These are phyloP conservation scores for Paramecium tetraurelia DNA, from an alignment of 73 alveolate species.

Conservation along the genomic window DNA sequence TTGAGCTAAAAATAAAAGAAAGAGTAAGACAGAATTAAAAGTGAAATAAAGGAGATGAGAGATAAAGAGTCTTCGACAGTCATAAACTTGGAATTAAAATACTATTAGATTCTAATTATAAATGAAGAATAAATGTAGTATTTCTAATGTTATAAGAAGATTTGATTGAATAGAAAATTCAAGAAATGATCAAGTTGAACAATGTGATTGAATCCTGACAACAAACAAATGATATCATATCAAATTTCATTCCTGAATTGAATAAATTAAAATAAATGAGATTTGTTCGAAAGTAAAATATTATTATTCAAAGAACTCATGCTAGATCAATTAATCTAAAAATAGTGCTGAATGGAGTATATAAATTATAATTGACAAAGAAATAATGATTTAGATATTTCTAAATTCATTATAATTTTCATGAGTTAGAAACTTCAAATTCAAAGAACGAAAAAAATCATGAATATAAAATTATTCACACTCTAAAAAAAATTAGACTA, in stretches of 20 bases:
- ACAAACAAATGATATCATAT: not conserved
- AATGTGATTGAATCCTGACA: not conserved
- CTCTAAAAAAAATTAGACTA: not conserved
- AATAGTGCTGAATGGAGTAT: not conserved
- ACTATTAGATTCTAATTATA: not conserved
- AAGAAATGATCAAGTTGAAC: not conserved
- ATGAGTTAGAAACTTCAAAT: not conserved
- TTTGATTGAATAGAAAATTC: not conserved
- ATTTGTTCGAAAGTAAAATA: not conserved
- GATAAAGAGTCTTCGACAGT: not conserved
- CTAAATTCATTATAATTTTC: not conserved
- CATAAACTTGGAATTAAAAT: too few species aligned
- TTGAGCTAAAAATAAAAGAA: not conserved
- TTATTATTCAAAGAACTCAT: not conserved
- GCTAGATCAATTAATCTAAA: not conserved
- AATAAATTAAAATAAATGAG: not conserved
- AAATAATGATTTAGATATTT: not conserved
- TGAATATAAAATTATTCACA: not conserved
- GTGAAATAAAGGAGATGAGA: not conserved
- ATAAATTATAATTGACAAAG: not conserved
- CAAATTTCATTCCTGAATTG: not conserved
- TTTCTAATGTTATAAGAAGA: not conserved
- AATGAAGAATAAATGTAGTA: not conserved
- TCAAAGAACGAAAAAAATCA: not conserved
- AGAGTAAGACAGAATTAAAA: not conserved